Evolutionary conservation across 352 stramenopile species (phyloP), one percentile per base, ranked within the genome.

Genomic region (Nothophytophthora sp.): DNA sequence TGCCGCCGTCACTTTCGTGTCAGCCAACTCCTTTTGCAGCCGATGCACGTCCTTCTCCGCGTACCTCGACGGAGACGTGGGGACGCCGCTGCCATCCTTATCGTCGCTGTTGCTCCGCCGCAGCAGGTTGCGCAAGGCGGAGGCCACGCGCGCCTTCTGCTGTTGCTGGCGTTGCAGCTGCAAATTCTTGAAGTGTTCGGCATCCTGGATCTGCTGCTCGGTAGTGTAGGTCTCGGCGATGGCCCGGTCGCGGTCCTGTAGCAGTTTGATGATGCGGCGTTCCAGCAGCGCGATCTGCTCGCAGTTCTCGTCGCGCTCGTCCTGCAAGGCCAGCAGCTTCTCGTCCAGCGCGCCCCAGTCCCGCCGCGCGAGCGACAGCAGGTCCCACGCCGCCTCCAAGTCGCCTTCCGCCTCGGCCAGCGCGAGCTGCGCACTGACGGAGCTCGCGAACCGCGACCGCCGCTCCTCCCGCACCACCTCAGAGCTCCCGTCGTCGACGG

Each of bases 171-270:
- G 43, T 20, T 60, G 37, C 27, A 44, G 53, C 25, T 67, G 59
- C 13, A 27, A 61, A 23, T 57, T 34, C 28, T 86, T 87, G 50
- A 79, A 87, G 15, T 58, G 57, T 42, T 87, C 76, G 8, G 75
- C 63, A 19, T 90, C 76, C 30, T 65, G 60, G 38, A 88, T 87
- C 45, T 87, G 67, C 50, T 83, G 74, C 44, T 88, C 65, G 1
- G 70, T 86, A 7, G 76, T 87, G 50, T 88, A 90, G 22, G 73
- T 82, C 39, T 90, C 75, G 5, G 75, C 75, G 23, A 90, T 90
- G 23, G 75, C 76, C 29, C 87, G 49, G 43, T 88, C 80, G 19
- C 80, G 75, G 41, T 90, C 76, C 40, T 88, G 75, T 23, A 90
- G 35, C n/a, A 85, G 70, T 49, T 90, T 88, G 41, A 80, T 75